These are phyloP conservation scores for Fusarium mundagurra DNA, from an alignment of 2,329 filamentous ascomycete species.

Conservation along the genomic window DNA sequence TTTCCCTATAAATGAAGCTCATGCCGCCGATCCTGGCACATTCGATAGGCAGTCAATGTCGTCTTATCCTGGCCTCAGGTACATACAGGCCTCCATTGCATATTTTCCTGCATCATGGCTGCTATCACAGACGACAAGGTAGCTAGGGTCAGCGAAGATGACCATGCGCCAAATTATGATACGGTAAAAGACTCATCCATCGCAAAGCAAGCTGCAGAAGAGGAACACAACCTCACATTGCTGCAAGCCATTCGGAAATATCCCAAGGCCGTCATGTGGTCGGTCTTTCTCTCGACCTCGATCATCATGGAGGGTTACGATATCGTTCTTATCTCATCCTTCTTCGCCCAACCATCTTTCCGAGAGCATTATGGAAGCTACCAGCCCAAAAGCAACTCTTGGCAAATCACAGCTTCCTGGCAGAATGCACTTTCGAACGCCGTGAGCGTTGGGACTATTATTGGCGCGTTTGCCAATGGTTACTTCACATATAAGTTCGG, in stretches of 20 bases:
- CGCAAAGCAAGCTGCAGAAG: conserved; percentile 28
- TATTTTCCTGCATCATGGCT: not conserved
- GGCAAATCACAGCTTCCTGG: conserved; percentile 25
- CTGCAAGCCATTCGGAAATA: conserved; percentile 24
- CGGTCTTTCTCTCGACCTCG: conserved; percentile 41
- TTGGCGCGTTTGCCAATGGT: conserved; percentile 39
- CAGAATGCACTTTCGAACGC: conserved; percentile 21
- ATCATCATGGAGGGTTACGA: conserved; percentile 52
- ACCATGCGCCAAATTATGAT: conserved; percentile 1
- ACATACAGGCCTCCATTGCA: not conserved
- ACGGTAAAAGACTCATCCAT: conserved; percentile 19
- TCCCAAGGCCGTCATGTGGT: conserved; percentile 29
- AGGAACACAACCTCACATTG: conserved; percentile 26
- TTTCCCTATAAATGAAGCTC: conserved; percentile 14
- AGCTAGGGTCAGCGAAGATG: conserved; percentile 28
- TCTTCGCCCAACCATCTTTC: conserved; percentile 47
- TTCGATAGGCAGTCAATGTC: not conserved
- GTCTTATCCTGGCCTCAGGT: not conserved
- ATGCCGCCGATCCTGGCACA: not conserved
- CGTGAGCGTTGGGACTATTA: conserved; percentile 23
- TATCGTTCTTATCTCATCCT: conserved; percentile 43
- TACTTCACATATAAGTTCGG: conserved; percentile 34
- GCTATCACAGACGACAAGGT: conserved; percentile 24
- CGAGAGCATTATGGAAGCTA: conserved; percentile 37
- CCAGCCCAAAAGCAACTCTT: conserved; percentile 1